Evolutionary conservation across 768 basidiomycete genomes (phyloP).

Genomic region (Rhodosporidiobolus odoratus): DNA sequence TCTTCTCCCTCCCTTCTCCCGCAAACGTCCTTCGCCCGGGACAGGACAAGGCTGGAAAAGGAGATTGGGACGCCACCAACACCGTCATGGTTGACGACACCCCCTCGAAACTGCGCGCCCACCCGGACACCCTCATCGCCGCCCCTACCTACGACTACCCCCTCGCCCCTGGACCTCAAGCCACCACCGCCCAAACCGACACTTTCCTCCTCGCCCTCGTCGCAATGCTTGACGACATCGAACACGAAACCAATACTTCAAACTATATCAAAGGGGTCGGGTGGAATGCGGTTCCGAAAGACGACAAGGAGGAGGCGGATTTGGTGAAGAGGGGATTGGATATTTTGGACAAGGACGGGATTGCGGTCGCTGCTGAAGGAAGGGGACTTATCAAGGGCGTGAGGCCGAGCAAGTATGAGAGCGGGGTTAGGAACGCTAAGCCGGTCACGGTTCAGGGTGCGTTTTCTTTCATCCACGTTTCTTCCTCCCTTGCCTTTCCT

Average conservation of each 20-base stretch:
- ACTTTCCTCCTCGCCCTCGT: conserved; percentile 31
- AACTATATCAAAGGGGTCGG: background rate
- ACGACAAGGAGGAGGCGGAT: no score
- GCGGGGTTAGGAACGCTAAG: background rate
- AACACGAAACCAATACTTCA: conserved; percentile 19
- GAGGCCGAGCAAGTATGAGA: background rate
- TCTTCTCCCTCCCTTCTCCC: no score
- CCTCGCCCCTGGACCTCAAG: background rate
- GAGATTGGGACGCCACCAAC: background rate
- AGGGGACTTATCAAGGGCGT: conserved; percentile 1
- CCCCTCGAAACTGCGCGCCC: conserved; percentile 26
- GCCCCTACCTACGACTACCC: conserved; percentile 33
- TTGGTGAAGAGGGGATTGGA: background rate
- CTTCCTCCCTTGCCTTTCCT: background rate
- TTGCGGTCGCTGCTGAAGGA: conserved; percentile 13
- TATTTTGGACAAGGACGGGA: background rate
- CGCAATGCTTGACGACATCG: conserved; percentile 17
- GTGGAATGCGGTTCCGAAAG: conserved; percentile 4
- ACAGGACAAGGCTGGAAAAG: background rate
- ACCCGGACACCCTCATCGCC: conserved; percentile 25
- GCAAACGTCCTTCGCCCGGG: background rate
- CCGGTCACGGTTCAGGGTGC: background rate
- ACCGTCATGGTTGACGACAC: conserved; percentile 36
- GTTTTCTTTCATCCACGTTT: background rate
- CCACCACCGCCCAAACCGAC: conserved; percentile 9